Conservation (phyloP, 2,329 filamentous ascomycete species). For the Colletotrichum lindemuthianum region DNA sequence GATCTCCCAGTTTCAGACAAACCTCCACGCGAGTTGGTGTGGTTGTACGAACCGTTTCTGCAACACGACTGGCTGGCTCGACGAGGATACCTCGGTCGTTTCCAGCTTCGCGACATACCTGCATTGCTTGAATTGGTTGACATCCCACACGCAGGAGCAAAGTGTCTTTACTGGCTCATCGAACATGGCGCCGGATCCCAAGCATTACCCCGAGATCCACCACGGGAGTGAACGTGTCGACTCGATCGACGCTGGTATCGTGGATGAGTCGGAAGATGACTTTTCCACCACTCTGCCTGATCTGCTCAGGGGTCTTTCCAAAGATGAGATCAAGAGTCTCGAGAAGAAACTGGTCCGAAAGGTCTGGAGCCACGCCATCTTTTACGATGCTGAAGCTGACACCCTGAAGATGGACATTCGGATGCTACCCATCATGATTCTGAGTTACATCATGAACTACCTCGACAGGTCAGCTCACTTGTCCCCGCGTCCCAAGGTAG, state of each 20-base stretch:
- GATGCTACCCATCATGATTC: conserved; percentile 72
- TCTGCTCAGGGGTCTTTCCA: conserved; percentile 21
- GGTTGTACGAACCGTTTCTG: no score
- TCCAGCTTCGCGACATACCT: no score
- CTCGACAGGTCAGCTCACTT: conserved; percentile 53
- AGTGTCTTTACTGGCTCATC: no score
- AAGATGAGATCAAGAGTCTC: conserved; percentile 43
- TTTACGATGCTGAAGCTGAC: background rate
- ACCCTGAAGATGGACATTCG: conserved; percentile 57
- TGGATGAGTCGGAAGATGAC: background rate
- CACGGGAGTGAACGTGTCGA: no score
- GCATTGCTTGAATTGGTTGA: no score
- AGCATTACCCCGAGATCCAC: no score
- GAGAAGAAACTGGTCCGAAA: conserved; percentile 70
- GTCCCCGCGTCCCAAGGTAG: background rate
- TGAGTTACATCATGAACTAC: conserved; percentile 79
- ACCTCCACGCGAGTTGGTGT: no score
- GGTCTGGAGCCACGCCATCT: conserved; percentile 47
- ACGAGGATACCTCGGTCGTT: no score
- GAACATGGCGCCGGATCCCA: no score
- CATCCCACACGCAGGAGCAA: no score
- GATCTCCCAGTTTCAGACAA: no score
- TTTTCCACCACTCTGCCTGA: background rate
- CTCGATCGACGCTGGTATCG: conserved; percentile 1
- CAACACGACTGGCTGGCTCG: no score